Evolutionary conservation across 129 eudicot species (phyloP).

Genomic region (Scalesia atractyloides): DNA sequence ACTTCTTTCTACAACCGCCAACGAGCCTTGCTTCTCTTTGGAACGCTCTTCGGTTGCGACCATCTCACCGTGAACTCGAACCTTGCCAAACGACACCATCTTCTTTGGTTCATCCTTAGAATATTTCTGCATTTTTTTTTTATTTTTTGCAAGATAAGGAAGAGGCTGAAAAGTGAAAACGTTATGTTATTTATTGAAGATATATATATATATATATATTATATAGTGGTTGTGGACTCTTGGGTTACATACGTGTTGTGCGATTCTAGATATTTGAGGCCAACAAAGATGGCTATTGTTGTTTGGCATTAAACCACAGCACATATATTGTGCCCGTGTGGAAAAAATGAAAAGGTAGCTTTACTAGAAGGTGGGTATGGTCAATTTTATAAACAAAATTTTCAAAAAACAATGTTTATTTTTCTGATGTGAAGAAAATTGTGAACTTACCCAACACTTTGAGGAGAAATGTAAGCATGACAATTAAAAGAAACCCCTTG

Average conservation of each 20-base stretch:
- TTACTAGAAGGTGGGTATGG: constrained; percentile 21
- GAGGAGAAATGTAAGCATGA: no score
- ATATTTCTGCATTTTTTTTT: constrained; percentile 10
- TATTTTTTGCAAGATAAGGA: neutral
- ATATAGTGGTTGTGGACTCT: neutral
- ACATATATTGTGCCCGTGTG: neutral
- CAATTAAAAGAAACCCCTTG: no score
- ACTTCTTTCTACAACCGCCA: neutral
- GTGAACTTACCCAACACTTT: no score
- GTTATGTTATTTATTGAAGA: no score
- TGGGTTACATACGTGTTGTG: neutral
- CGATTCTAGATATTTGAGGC: constrained; percentile 24
- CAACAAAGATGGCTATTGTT: constrained; percentile 11
- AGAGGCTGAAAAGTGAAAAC: neutral
- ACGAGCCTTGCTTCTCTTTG: neutral
- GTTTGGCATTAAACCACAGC: neutral
- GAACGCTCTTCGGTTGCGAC: neutral
- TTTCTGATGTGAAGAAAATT: neutral
- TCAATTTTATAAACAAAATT: neutral
- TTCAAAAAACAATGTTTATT: neutral
- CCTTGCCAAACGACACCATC: constrained; percentile 10
- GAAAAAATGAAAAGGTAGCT: neutral
- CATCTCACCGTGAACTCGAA: neutral
- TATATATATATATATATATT: no score
- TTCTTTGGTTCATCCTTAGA: constrained; percentile 16